These are phyloP conservation scores for Closterium sp. DNA, from an alignment of 139 green algal species.

Conservation along the genomic window DNA sequence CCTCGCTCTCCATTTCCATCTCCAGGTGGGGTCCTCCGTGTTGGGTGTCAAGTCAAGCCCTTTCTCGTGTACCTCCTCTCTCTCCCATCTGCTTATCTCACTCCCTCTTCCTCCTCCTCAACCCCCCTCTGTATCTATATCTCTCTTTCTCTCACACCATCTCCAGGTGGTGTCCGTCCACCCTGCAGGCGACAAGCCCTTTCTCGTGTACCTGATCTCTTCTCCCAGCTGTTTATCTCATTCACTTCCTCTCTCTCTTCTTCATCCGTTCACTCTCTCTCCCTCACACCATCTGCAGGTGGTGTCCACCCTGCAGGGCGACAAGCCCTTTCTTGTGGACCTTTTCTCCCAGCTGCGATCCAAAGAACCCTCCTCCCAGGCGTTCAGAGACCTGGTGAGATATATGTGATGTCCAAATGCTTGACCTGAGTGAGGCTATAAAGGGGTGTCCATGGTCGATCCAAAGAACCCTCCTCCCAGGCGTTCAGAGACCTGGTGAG, in stretches of 20 bases:
- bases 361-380: neutral
- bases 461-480: neutral
- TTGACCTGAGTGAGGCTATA: too few relatives aligned
- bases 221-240: neutral
- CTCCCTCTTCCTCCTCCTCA: neutral
- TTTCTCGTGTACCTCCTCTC: too few relatives aligned
- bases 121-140: too few relatives aligned
- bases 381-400: slow-evolving; percentile 80
- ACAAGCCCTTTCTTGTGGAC: slow-evolving; percentile 77
- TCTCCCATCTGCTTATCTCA: too few relatives aligned
- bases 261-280: neutral
- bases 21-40: too few relatives aligned
- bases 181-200: neutral
- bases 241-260: neutral
- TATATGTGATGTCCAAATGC: too few relatives aligned
- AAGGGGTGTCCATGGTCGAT: too few relatives aligned
- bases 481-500: slow-evolving; percentile 81
- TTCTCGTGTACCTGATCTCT: neutral
- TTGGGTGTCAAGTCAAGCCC: too few relatives aligned
- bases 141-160: neutral
- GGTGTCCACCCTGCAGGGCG: slow-evolving; percentile 55
- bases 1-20: too few relatives aligned
- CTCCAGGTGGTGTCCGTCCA: too few relatives aligned
- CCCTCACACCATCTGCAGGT: slow-evolving; percentile 29
- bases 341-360: slow-evolving; percentile 75